Conservation (phyloP, 2,329 filamentous ascomycete species). For the Cladosporium sp. region DNA sequence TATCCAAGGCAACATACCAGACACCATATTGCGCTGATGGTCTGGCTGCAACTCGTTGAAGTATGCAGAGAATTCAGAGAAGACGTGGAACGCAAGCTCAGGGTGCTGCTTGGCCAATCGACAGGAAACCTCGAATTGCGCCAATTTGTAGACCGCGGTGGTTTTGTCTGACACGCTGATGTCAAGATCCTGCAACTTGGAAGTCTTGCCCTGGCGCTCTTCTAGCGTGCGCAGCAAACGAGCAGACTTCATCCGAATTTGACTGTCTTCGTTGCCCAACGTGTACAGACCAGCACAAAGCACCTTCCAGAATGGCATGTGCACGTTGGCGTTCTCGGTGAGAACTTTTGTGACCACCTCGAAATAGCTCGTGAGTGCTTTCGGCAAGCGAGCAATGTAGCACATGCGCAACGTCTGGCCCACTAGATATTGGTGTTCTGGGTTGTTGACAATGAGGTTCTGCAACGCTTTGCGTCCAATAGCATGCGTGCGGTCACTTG, state of each 20-base stretch:
- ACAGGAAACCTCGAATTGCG: constrained; percentile 95
- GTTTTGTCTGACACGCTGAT: constrained; percentile 99
- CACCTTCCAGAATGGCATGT: constrained; percentile 85
- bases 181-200: constrained; percentile 94
- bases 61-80: constrained; percentile 91
- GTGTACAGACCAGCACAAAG: constrained; percentile 87
- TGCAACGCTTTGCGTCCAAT: constrained; percentile 86
- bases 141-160: constrained; percentile 94
- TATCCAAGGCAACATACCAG: constrained; percentile 93
- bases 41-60: constrained; percentile 84
- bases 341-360: constrained; percentile 87
- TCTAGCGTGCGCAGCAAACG: constrained; percentile 79
- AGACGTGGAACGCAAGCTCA: constrained; percentile 87
- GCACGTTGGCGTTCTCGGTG: constrained; percentile 78
- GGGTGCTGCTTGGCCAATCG: constrained; percentile 84
- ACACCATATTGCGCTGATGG: constrained; percentile 89
- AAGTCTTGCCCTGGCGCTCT: constrained; percentile 78
- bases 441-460: constrained; percentile 88
- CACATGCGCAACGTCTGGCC: constrained; percentile 91
- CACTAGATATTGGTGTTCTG: constrained; percentile 79
- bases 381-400: constrained; percentile 72
- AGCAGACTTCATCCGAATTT: constrained; percentile 85
- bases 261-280: constrained; percentile 85
- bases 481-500: constrained; percentile 86
- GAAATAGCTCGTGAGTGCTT: constrained; percentile 93